A percentile compares a stretch with the other conserved stretches of the same genome.
phyloP scores from a whole-genome alignment of 2,329 filamentous ascomycete genomes.

The Tolypocladium paradoxum region DNA sequence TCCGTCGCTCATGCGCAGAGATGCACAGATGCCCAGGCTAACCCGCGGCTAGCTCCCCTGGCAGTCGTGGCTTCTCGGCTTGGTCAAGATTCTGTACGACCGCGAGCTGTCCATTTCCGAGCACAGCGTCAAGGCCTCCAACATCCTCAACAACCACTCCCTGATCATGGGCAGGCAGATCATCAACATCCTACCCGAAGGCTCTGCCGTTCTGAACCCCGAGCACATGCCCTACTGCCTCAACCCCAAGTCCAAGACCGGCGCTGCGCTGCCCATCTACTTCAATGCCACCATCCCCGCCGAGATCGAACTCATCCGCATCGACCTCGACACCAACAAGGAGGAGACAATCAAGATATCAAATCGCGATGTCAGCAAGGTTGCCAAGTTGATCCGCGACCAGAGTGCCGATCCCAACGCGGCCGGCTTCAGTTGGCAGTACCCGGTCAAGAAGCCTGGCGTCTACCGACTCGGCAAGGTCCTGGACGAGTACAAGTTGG shows the following conservation, averaged over 20 bases:
- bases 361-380: conserved; percentile 60
- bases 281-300: conserved; percentile 91
- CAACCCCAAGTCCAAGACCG: conserved; percentile 46
- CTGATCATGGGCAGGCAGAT: conserved; percentile 94
- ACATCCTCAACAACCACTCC: conserved; percentile 82
- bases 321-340: conserved; percentile 69
- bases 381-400: conserved; percentile 58
- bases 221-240: conserved; percentile 74
- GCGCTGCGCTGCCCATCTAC: conserved; percentile 65
- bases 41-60: conserved; percentile 52
- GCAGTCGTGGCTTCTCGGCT: conserved; percentile 57
- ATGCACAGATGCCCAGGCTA: neutral
- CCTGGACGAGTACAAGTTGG: conserved; percentile 85
- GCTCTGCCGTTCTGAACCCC: conserved; percentile 83
- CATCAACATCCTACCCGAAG: conserved; percentile 94
- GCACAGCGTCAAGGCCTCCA: conserved; percentile 76
- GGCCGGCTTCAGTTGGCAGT: conserved; percentile 56
- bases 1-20: neutral
- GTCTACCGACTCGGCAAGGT: conserved; percentile 79
- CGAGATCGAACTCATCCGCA: conserved; percentile 76
- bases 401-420: conserved; percentile 52
- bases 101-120: conserved; percentile 91
- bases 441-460: conserved; percentile 73
- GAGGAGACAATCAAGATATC: conserved; percentile 73
- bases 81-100: conserved; percentile 79